These are phyloP conservation scores for Termitomyces sp. DNA, from an alignment of 768 basidiomycete genomes.

Conservation along the genomic window DNA sequence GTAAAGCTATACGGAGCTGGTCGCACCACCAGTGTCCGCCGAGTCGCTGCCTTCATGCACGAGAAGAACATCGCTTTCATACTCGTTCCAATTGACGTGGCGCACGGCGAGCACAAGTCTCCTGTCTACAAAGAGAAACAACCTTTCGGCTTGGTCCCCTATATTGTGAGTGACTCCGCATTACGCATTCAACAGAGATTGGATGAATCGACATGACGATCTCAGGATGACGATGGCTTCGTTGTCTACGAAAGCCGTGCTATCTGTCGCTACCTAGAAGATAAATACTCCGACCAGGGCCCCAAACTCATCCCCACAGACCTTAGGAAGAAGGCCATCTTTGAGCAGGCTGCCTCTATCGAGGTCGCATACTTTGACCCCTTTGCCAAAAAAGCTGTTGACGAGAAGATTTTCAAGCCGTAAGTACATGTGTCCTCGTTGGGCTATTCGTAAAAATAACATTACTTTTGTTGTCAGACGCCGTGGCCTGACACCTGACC, in stretches of 20 bases:
- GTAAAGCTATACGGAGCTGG: constrained; percentile 35
- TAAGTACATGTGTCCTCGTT: constrained; percentile 19
- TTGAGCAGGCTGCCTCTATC: constrained; percentile 45
- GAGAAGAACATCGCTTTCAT: constrained; percentile 58
- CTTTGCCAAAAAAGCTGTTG: constrained; percentile 28
- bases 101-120: constrained; percentile 40
- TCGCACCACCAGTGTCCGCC: constrained; percentile 42
- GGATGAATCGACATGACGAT: neutral
- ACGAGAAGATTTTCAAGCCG: constrained; percentile 51
- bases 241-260: constrained; percentile 59
- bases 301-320: constrained; percentile 45
- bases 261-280: constrained; percentile 52
- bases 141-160: constrained; percentile 63
- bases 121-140: constrained; percentile 42
- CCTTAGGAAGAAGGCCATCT: constrained; percentile 31
- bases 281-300: constrained; percentile 48
- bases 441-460: neutral
- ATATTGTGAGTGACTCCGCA: constrained; percentile 31
- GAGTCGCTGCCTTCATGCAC: constrained; percentile 44
- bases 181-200: too few species aligned
- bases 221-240: constrained; percentile 50
- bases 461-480: neutral
- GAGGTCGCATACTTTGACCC: constrained; percentile 50
- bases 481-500: constrained; percentile 6
- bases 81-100: constrained; percentile 37